phyloP scores from a whole-genome alignment of 352 stramenopile species.

The Phytophthora crassamura region DNA sequence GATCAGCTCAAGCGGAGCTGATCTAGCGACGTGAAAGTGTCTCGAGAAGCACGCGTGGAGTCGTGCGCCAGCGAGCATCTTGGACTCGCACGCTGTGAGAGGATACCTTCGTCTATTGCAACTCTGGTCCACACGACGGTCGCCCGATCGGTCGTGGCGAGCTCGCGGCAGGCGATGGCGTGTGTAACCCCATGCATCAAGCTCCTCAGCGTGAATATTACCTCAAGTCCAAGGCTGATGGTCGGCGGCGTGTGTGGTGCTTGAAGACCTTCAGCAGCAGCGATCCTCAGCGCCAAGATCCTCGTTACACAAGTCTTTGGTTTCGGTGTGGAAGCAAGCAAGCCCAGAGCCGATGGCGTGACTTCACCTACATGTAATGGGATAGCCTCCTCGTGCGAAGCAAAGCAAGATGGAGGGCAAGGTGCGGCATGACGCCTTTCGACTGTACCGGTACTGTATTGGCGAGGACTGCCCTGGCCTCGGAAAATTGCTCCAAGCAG shows the following conservation, averaged over 20 bases:
- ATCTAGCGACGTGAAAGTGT: conserved; percentile 22
- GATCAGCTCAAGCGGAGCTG: neutral
- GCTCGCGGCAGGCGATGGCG: neutral
- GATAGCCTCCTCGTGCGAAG: conserved; percentile 17
- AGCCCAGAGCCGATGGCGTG: conserved; percentile 1
- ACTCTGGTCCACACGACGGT: conserved; percentile 15
- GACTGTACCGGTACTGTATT: no score
- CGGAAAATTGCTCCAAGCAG: no score
- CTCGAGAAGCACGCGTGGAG: neutral
- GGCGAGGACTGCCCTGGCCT: no score
- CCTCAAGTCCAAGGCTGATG: neutral
- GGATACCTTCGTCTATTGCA: conserved; percentile 1
- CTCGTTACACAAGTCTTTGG: neutral
- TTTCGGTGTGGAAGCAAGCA: conserved; percentile 29
- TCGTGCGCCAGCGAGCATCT: conserved; percentile 21
- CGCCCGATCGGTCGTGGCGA: conserved; percentile 23
- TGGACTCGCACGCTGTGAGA: neutral
- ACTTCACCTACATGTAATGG: neutral
- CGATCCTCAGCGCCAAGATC: neutral
- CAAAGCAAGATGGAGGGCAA: conserved; percentile 1
- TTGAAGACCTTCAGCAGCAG: no score
- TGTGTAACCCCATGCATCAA: conserved; percentile 24
- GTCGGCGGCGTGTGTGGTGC: no score
- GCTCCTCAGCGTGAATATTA: conserved; percentile 18
- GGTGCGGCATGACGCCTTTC: no score